Evolutionary conservation across 2,329 filamentous ascomycete species (phyloP).

Genomic region (Fonsecaea multimorphosa): DNA sequence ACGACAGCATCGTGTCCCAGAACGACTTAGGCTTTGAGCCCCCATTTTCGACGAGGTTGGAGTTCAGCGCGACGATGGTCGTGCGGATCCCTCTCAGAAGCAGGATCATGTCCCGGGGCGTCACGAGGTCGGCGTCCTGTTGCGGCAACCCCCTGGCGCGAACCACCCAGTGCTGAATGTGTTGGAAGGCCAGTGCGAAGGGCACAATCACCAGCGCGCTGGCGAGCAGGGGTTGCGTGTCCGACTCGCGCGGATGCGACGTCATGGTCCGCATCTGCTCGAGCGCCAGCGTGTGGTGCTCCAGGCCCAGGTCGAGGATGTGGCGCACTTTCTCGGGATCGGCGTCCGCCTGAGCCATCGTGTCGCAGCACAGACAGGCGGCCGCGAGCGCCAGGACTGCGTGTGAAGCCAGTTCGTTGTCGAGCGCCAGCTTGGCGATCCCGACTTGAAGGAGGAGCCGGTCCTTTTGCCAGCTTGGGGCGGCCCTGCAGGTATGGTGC

Average conservation of each 20-base stretch:
- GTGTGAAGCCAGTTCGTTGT: neutral
- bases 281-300: neutral
- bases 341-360: neutral
- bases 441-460: neutral
- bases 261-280: constrained; percentile 4
- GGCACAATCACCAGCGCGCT: neutral
- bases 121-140: neutral
- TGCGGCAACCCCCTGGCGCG: neutral
- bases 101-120: neutral
- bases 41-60: neutral
- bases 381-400: neutral
- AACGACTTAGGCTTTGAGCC: neutral
- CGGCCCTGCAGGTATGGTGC: neutral
- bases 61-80: neutral
- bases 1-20: neutral
- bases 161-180: neutral
- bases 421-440: neutral
- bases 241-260: neutral
- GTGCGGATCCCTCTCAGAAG: neutral
- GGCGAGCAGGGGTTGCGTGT: neutral
- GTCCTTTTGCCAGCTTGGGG: neutral
- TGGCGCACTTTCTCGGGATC: neutral
- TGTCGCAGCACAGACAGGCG: neutral
- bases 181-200: neutral
- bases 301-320: neutral